Percentiles rank a stretch among this genome's conserved stretches.
These are phyloP conservation scores for Andalucia godoyi DNA, from an alignment of 78 protist genomes.

Conservation along the genomic window DNA sequence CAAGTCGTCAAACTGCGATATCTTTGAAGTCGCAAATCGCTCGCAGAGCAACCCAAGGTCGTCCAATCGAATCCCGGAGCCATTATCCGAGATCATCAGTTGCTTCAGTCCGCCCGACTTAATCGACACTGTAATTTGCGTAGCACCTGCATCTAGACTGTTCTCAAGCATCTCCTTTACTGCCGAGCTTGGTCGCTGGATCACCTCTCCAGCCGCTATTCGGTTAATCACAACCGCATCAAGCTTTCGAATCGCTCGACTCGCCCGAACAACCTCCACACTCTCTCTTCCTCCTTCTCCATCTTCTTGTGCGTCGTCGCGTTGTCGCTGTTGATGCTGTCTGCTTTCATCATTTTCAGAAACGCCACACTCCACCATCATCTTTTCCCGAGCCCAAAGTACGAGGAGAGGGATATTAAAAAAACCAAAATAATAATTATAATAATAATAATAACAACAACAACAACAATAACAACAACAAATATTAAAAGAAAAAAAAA, in stretches of 20 bases:
- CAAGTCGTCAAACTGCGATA: conserved; percentile 71
- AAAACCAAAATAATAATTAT: too few relatives aligned
- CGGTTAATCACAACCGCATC: conserved; percentile 66
- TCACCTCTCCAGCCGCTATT: conserved; percentile 93
- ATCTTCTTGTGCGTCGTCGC: too few relatives aligned
- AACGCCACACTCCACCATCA: too few relatives aligned
- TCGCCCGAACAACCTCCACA: too few relatives aligned
- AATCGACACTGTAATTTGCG: conserved; percentile 46
- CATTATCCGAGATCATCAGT: conserved; percentile 80
- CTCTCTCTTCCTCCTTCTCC: too few relatives aligned
- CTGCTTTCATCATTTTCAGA: too few relatives aligned
- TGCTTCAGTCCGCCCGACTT: conserved; percentile 76
- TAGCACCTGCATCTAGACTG: conserved; percentile 82
- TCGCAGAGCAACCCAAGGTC: conserved; percentile 81
- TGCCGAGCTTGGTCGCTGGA: conserved; percentile 69
- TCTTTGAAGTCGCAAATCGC: conserved; percentile 81
- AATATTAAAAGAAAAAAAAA: too few relatives aligned
- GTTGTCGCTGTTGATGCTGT: too few relatives aligned
- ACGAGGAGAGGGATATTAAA: too few relatives aligned
- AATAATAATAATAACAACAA: too few relatives aligned
- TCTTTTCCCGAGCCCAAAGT: too few relatives aligned
- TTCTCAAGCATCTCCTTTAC: conserved; percentile 88
- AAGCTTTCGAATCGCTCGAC: conserved; percentile 54
- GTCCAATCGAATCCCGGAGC: conserved; percentile 70
- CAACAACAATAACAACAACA: too few relatives aligned